Percentiles rank a stretch among this genome's conserved stretches.
Evolutionary conservation across 2,329 filamentous ascomycete genomes (phyloP).

Genomic region (Hymenoscyphus fructigenus): DNA sequence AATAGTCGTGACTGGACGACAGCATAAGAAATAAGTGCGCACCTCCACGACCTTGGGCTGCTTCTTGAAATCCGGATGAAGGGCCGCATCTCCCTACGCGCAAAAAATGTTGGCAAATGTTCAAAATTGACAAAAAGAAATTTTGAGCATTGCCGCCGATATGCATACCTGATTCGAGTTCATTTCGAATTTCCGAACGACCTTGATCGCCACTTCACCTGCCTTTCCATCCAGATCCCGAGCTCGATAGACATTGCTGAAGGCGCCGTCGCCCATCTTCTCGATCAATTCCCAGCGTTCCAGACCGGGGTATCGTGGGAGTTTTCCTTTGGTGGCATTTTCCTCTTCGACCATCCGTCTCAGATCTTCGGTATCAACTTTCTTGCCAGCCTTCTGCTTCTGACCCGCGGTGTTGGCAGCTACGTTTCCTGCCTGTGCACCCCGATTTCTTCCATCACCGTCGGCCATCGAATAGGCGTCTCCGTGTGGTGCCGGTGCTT

Average conservation of each 20-base stretch:
- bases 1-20: background rate
- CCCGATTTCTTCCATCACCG: constrained; percentile 63
- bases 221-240: constrained; percentile 69
- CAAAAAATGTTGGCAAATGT: constrained; percentile 55
- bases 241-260: constrained; percentile 97
- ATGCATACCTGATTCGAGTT: constrained; percentile 93
- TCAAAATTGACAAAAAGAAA: constrained; percentile 34
- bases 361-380: constrained; percentile 65
- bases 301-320: constrained; percentile 81
- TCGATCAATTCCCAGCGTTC: constrained; percentile 84
- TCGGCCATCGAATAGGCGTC: constrained; percentile 63
- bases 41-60: constrained; percentile 97
- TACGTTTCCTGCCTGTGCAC: constrained; percentile 64
- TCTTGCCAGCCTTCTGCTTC: constrained; percentile 43
- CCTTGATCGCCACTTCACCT: constrained; percentile 92
- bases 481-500: constrained; percentile 46
- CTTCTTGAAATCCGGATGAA: constrained; percentile 96
- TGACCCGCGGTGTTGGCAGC: constrained; percentile 66
- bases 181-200: constrained; percentile 98
- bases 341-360: constrained; percentile 90
- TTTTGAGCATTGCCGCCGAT: constrained; percentile 9
- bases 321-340: constrained; percentile 78
- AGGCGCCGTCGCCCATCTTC: constrained; percentile 99
- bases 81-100: constrained; percentile 80
- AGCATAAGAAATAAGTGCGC: constrained; percentile 49